Evolutionary conservation across 352 stramenopile genomes (phyloP).

Genomic region (Phytophthora nicotianae): DNA sequence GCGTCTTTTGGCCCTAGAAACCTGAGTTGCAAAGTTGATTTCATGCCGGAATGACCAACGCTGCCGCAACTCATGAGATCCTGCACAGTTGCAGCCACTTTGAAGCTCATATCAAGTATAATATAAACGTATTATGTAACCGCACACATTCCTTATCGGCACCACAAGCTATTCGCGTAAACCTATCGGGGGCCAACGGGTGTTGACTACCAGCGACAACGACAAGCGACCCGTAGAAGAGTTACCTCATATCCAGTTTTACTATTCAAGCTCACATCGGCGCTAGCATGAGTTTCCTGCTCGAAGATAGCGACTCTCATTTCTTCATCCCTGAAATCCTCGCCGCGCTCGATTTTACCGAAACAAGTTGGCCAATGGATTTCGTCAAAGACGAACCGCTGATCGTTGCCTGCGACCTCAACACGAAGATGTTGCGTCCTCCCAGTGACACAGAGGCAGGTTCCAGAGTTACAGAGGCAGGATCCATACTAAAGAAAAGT

Average conservation of each 20-base stretch:
- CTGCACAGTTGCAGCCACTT: constrained; percentile 16
- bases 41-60: constrained; percentile 5
- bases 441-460: neutral
- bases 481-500: neutral
- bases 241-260: constrained; percentile 10
- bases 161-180: constrained; percentile 3
- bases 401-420: neutral
- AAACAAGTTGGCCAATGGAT: neutral
- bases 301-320: constrained; percentile 7
- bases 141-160: constrained; percentile 3
- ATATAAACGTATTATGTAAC: too few species aligned
- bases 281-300: constrained; percentile 19
- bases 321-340: constrained; percentile 20
- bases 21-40: constrained; percentile 20
- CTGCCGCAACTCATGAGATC: constrained; percentile 4
- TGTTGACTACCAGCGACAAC: neutral
- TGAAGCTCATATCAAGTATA: too few species aligned
- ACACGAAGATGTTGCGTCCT: neutral
- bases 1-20: constrained; percentile 3
- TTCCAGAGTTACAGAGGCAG: neutral
- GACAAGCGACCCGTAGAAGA: constrained; percentile 4
- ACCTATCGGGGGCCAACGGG: neutral
- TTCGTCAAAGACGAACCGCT: neutral
- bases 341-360: constrained; percentile 22
- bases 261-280: neutral